Evolutionary conservation across 2,329 filamentous ascomycete genomes (phyloP), one percentile per base, ranked within the genome.

Genomic region (Trichoderma breve): DNA sequence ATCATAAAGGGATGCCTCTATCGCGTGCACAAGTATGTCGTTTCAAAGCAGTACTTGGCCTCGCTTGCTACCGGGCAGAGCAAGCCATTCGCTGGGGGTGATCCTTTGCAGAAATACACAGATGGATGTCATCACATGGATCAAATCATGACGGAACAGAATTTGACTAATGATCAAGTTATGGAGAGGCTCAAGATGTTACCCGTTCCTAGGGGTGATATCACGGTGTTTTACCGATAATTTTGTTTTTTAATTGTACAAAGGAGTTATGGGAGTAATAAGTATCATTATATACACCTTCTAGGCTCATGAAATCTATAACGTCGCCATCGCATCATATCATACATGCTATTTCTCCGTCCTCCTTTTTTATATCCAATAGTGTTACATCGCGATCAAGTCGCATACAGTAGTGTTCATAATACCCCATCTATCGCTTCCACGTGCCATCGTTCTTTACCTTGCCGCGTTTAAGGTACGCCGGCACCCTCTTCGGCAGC

Each of bases 1-100:
- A 88, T 98, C 72, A 97, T 98, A 80, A 98, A 98, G 82, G 95
- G 95, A 18, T 93, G 97, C 76, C 83, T 99, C 28, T 98, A 98
- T 81, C 90, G 96, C 39, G 91, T 98, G 53, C 94, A 98, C 83
- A 97, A 96, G 80, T 97, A 97, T 79, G 92, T 94, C 32, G 89
- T 97, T 1, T 90, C 87, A 4, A 89, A 89, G 77, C 87, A 89
- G 79, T 89, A 90, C 76, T 81, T 91, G 26, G 84, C 86, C 8
- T 83, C 83, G 3, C 78, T 90, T 70, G 89, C 87, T 1, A 86
- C 86, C 51, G 88, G 88, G 2, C 83, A 87, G 77, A 84, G 84
- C 51, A 78, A 81, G 28, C 81, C 84, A 1, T 72, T 77, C 28
- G 76, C 78, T 2, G 82, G 81, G 11, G 83, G 82, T 3, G 86